Conservation (phyloP, 768 basidiomycete genomes). For the Lyophyllum atratum region DNA sequence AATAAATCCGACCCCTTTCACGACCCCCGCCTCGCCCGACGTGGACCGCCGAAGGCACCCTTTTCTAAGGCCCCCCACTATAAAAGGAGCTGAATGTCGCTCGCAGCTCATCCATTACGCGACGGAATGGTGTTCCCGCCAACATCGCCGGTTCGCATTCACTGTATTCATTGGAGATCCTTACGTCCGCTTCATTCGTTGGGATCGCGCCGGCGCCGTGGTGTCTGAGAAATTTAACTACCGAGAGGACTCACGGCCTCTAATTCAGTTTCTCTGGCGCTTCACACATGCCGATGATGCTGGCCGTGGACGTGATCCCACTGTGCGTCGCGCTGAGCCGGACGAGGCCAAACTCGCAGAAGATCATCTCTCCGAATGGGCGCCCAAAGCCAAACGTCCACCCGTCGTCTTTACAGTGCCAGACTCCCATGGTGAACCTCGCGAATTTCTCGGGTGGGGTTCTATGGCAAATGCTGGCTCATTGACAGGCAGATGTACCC, state of each 20-base stretch:
- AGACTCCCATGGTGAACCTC: not conserved
- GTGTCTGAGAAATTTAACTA: constrained; percentile 29
- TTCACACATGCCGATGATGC: constrained; percentile 18
- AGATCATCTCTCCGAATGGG: not conserved
- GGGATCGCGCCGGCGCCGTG: constrained; percentile 35
- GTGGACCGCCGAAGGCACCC: not conserved
- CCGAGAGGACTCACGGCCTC: constrained; percentile 9
- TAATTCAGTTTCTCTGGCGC: constrained; percentile 31
- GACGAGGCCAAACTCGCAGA: constrained; percentile 3
- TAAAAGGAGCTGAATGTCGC: constrained; percentile 1
- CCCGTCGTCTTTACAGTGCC: constrained; percentile 11
- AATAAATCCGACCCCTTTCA: constrained; percentile 11
- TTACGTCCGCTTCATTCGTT: constrained; percentile 29
- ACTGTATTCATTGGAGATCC: constrained; percentile 26
- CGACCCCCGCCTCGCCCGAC: not conserved
- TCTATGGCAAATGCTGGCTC: constrained; percentile 10
- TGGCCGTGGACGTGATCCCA: constrained; percentile 28
- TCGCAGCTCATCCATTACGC: constrained; percentile 26
- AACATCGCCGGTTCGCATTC: constrained; percentile 30
- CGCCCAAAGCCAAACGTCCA: not conserved
- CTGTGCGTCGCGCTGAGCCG: constrained; percentile 16
- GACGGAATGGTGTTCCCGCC: constrained; percentile 22
- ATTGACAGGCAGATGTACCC: constrained; percentile 15
- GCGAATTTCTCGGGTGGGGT: constrained; percentile 16
- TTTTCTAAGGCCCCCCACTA: not conserved